A percentile compares a stretch with the other conserved stretches of the same genome.
phyloP scores from a whole-genome alignment of 2,329 filamentous ascomycete genomes.

The Neopestalotiopsis sp. region DNA sequence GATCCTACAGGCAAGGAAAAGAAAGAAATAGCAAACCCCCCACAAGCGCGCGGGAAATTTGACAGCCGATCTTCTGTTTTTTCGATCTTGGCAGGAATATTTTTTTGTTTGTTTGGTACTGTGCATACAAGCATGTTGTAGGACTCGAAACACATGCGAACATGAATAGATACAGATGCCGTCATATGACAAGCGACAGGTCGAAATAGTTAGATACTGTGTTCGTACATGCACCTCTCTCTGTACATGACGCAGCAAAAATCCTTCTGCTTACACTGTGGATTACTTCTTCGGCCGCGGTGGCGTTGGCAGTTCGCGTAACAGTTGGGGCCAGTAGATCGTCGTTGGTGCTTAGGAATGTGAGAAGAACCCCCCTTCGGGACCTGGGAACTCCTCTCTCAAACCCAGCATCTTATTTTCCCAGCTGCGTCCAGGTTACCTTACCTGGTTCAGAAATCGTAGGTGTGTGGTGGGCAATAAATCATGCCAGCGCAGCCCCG shows the following conservation, averaged over 20 bases:
- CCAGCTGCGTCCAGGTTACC: no score
- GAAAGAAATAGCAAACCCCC: background rate
- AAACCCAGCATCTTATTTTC: no score
- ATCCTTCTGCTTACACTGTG: background rate
- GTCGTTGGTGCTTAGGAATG: background rate
- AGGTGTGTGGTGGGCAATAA: background rate
- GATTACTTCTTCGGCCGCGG: constrained; percentile 1
- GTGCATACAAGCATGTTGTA: background rate
- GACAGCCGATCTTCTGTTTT: background rate
- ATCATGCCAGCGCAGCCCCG: background rate
- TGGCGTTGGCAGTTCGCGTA: background rate
- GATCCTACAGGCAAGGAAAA: no score
- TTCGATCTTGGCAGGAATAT: background rate
- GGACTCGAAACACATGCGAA: background rate
- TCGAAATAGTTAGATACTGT: background rate
- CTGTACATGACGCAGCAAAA: no score
- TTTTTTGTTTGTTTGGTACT: background rate
- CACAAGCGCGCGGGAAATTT: constrained; percentile 1
- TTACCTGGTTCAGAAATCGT: no score
- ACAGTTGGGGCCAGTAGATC: background rate
- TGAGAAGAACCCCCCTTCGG: background rate
- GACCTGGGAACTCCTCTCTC: background rate
- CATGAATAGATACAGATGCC: background rate
- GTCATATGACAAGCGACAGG: background rate
- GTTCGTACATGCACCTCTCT: background rate